A percentile compares a stretch with the other conserved stretches of the same genome.
These are phyloP conservation scores for Carex cristatella DNA, from an alignment of 176 grass and related monocot species.

Conservation along the genomic window DNA sequence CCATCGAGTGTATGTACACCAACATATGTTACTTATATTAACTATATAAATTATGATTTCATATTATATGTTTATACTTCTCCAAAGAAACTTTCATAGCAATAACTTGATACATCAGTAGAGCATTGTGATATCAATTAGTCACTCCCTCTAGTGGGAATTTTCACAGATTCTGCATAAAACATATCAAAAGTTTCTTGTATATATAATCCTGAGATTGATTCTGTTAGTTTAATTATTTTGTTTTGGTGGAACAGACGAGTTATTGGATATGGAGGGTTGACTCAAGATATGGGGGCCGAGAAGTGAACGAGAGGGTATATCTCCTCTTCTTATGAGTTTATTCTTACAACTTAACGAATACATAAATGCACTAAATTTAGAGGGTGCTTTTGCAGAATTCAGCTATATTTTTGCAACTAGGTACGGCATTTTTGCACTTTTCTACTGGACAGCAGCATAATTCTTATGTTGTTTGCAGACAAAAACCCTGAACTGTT, in stretches of 20 bases:
- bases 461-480: neutral
- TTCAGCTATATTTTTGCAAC: neutral
- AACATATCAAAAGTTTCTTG: neutral
- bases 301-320: conserved; percentile 81
- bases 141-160: neutral
- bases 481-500: neutral
- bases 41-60: neutral
- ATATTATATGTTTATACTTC: neutral
- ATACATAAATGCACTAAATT: neutral
- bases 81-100: neutral
- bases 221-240: conserved; percentile 35
- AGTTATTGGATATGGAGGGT: conserved; percentile 99
- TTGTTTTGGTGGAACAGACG: conserved; percentile 73
- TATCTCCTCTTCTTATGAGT: conserved; percentile 51
- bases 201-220: neutral
- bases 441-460: neutral
- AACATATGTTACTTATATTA: conserved; percentile 10
- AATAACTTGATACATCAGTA: neutral
- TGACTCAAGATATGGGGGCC: conserved; percentile 79
- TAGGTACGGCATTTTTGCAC: neutral
- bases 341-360: neutral
- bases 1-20: conserved; percentile 78
- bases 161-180: neutral
- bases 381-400: neutral
- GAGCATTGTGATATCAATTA: neutral